Evolutionary conservation across 2,329 filamentous ascomycete genomes (phyloP), one percentile per base, ranked within the genome.

Genomic region (Leptosphaerulina australis): DNA sequence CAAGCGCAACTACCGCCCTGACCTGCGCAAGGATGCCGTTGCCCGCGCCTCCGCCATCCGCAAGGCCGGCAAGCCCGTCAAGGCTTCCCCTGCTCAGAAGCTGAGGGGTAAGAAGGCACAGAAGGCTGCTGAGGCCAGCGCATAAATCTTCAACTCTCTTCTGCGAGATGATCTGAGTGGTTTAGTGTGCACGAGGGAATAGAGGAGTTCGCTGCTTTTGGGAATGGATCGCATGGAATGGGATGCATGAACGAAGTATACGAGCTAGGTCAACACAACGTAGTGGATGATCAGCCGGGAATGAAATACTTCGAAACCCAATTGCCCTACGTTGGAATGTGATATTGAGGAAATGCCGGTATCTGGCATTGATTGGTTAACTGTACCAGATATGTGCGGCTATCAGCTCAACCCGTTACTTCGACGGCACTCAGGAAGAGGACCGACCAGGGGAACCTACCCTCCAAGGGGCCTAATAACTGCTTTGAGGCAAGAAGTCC

Each of bases 31-130:
- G 56, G 76, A 78, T 70, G 92, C 93, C 68, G 87, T 97, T 71
- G 81, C 91, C 77, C 90, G 94, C 72, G 91, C 88, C 73, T 91
- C 87, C 70, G 91, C 91, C 70, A 84, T 96, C 81, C 88, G 87
- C 77, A 81, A 82, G 71, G 86, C 88, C 68, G 88, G 95, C 84
- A 83, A 82, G 74, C 79, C 87, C 66, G 85, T 87, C 79, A 95
- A 95, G 87, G 82, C 87, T 56, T 77, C 80, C 59, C 84, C 84
- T 67, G 85, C 86, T 79, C 74, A 77, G 71, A 95, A 96, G 86
- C 81, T 82, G 67, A 84, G 91, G 72, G 91, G 92, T 67, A 81
- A 81, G 64, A 90, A 91, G 83, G 90, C 89, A 70, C 83, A 83
- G 80, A 87, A 88, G 82, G 87, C 86, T 62, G 60, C 64, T 45